Conservation (phyloP, 225 moss, liverwort and hornwort species). For the Antitrichia curtipendula region DNA sequence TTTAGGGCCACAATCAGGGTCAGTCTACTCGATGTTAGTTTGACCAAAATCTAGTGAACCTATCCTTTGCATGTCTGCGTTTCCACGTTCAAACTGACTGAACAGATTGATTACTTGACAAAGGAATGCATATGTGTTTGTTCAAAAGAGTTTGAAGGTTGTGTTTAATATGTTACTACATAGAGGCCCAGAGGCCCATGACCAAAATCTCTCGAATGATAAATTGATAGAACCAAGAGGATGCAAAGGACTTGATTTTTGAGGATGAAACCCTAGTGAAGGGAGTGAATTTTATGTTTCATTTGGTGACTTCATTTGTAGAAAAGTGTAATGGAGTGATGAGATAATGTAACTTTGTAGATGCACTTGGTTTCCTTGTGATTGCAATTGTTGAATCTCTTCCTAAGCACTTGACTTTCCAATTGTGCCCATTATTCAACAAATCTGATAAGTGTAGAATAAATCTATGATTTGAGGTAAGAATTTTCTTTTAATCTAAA, state of each 20-base stretch:
- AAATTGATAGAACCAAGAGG: not conserved
- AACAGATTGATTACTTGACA: too few relatives aligned
- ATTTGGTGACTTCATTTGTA: not conserved
- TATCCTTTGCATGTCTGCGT: too few relatives aligned
- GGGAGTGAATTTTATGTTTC: not conserved
- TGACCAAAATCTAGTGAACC: too few relatives aligned
- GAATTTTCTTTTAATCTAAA: too few relatives aligned
- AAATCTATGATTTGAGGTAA: too few relatives aligned
- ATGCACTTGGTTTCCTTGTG: not conserved
- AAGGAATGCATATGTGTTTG: too few relatives aligned
- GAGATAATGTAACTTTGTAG: not conserved
- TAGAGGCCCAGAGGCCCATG: too few relatives aligned
- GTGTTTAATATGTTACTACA: not conserved
- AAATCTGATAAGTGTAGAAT: too few relatives aligned
- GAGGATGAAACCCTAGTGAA: not conserved
- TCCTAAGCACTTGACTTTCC: rapidly evolving
- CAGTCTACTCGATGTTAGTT: too few relatives aligned
- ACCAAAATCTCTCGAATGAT: too few relatives aligned
- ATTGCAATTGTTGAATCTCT: not conserved
- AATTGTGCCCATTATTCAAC: not conserved
- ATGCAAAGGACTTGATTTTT: not conserved
- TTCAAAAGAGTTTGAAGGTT: not conserved
- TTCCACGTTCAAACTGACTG: too few relatives aligned
- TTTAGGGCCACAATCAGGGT: not conserved
- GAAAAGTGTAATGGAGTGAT: too few relatives aligned